Conservation (phyloP, 257 asterid genomes). For the Jacaranda mimosifolia region DNA sequence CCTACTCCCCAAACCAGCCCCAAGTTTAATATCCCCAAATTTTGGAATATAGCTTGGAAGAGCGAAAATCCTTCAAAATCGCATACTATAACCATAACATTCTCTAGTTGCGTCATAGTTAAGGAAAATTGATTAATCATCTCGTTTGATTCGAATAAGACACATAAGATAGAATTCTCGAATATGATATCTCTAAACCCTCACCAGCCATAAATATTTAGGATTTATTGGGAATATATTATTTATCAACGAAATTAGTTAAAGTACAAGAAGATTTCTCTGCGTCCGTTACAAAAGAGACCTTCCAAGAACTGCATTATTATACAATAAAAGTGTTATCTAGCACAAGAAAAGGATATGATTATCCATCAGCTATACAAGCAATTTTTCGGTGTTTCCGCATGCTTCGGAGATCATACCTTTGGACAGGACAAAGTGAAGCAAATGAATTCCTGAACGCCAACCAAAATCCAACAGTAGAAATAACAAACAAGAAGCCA, state of each 20-base stretch:
- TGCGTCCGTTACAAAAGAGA: neutral
- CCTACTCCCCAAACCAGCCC: neutral
- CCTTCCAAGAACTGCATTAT: neutral
- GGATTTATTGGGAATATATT: neutral
- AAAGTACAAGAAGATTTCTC: neutral
- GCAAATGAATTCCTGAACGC: neutral
- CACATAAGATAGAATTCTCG: neutral
- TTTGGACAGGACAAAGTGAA: neutral
- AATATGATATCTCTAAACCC: neutral
- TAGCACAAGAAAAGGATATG: neutral
- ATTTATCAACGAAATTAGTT: neutral
- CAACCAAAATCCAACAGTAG: neutral
- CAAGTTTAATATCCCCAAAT: neutral
- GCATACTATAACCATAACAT: neutral
- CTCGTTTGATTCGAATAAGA: neutral
- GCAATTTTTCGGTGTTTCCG: neutral
- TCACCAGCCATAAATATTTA: neutral
- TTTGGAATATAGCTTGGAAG: neutral
- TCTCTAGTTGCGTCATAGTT: neutral
- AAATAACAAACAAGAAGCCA: neutral
- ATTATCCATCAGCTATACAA: neutral
- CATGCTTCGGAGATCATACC: neutral
- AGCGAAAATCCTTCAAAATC: neutral
- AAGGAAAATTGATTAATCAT: conserved; percentile 12
- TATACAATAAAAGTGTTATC: neutral